phyloP scores from a whole-genome alignment of 169 alveolate species.

The Cryptosporidium parvum region DNA sequence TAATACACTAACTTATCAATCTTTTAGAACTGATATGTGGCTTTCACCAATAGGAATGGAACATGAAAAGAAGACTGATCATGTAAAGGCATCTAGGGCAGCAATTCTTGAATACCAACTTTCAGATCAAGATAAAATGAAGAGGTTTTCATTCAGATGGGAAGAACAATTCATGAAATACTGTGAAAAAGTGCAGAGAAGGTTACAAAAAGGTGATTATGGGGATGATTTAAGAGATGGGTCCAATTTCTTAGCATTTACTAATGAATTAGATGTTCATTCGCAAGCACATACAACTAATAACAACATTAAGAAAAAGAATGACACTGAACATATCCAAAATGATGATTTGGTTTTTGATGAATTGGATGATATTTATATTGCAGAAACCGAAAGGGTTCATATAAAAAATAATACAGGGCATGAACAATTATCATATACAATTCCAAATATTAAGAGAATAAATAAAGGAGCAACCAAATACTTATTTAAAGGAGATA shows the following conservation, averaged over 20 bases:
- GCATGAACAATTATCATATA: not conserved
- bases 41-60: conserved; percentile 74
- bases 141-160: conserved; percentile 55
- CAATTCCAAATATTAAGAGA: conserved; percentile 33
- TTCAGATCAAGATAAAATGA: conserved; percentile 69
- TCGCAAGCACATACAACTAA: not conserved
- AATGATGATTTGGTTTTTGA: conserved; percentile 16
- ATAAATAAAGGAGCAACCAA: conserved; percentile 55
- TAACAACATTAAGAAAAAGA: not conserved
- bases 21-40: conserved; percentile 76
- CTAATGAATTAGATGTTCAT: not conserved
- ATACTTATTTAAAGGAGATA: conserved; percentile 51
- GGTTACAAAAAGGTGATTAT: conserved; percentile 50
- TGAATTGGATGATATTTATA: conserved; percentile 2
- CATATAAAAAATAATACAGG: conserved; percentile 14
- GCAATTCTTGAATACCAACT: conserved; percentile 66
- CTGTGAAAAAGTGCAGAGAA: conserved; percentile 51
- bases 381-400: not conserved
- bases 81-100: conserved; percentile 63
- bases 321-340: not conserved
- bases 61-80: conserved; percentile 41
- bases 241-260: conserved; percentile 37
- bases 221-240: conserved; percentile 40
- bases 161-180: conserved; percentile 67
- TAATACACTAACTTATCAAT: conserved; percentile 65